Evolutionary conservation across 2,329 filamentous ascomycete genomes (phyloP).

Genomic region (Penicillium sp.): DNA sequence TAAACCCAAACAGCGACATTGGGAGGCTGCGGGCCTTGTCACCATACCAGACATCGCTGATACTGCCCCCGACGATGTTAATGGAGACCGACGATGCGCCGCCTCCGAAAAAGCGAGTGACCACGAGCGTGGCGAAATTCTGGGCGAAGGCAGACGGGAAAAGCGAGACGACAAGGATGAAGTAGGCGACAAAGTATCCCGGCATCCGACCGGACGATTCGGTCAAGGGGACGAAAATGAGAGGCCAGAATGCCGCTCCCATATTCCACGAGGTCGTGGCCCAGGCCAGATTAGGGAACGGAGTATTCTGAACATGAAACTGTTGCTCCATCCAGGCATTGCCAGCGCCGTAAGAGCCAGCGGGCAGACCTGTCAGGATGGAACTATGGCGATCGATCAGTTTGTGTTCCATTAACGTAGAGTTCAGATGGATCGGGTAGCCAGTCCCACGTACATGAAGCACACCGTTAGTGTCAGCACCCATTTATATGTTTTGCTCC

Average conservation of each 20-base stretch:
- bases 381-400: constrained; percentile 26
- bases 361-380: constrained; percentile 43
- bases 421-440: too few relatives aligned
- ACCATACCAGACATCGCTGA: constrained; percentile 39
- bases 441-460: constrained; percentile 33
- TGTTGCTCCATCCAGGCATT: constrained; percentile 30
- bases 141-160: constrained; percentile 45
- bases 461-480: constrained; percentile 43
- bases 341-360: constrained; percentile 41
- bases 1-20: constrained; percentile 46
- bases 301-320: constrained; percentile 36
- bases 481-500: constrained; percentile 43
- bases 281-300: constrained; percentile 36
- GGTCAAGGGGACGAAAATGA: constrained; percentile 39
- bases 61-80: constrained; percentile 40
- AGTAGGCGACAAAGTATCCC: constrained; percentile 45
- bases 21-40: constrained; percentile 41
- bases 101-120: constrained; percentile 47
- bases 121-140: constrained; percentile 47
- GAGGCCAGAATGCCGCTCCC: constrained; percentile 39
- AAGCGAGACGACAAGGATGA: constrained; percentile 42
- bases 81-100: constrained; percentile 45
- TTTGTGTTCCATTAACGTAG: too few relatives aligned
- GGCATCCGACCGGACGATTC: constrained; percentile 46
- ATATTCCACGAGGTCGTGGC: constrained; percentile 39